These are phyloP conservation scores for Diaporthe caulivora DNA, from an alignment of 2,329 filamentous ascomycete species.

Conservation along the genomic window DNA sequence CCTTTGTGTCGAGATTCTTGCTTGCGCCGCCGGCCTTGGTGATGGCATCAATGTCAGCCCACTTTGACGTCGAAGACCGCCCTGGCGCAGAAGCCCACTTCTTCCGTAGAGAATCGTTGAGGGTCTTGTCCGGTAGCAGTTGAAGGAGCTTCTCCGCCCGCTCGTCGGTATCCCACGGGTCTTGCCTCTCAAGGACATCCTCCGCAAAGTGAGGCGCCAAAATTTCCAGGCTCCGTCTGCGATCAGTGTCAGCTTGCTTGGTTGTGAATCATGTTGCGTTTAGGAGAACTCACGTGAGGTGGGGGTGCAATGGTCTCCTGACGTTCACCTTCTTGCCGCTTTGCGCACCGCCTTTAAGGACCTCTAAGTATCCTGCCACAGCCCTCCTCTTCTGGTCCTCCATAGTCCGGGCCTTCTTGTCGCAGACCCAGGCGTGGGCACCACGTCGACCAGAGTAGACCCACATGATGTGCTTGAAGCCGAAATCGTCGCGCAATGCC, in stretches of 20 bases:
- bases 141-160: slow-evolving; percentile 82
- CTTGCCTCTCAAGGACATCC: slow-evolving; percentile 85
- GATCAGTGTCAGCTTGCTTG: slow-evolving; percentile 39
- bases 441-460: slow-evolving; percentile 97
- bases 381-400: slow-evolving; percentile 88
- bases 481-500: slow-evolving; percentile 92
- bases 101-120: slow-evolving; percentile 83
- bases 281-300: slow-evolving; percentile 72
- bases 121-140: slow-evolving; percentile 83
- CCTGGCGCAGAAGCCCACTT: slow-evolving; percentile 92
- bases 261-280: not conserved
- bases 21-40: slow-evolving; percentile 80
- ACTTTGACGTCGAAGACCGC: slow-evolving; percentile 83
- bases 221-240: slow-evolving; percentile 84
- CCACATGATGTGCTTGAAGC: slow-evolving; percentile 97
- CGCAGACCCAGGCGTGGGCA: slow-evolving; percentile 98
- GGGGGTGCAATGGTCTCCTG: slow-evolving; percentile 88
- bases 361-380: slow-evolving; percentile 89
- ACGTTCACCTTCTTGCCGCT: slow-evolving; percentile 89
- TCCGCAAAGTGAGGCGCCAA: slow-evolving; percentile 86
- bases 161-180: slow-evolving; percentile 82
- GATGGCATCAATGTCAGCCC: slow-evolving; percentile 91
- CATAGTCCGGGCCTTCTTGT: slow-evolving; percentile 85
- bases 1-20: slow-evolving; percentile 77
- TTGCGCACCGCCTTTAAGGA: slow-evolving; percentile 88